Evolutionary conservation across 768 basidiomycete species (phyloP).

Genomic region (Boletus reticulatus): DNA sequence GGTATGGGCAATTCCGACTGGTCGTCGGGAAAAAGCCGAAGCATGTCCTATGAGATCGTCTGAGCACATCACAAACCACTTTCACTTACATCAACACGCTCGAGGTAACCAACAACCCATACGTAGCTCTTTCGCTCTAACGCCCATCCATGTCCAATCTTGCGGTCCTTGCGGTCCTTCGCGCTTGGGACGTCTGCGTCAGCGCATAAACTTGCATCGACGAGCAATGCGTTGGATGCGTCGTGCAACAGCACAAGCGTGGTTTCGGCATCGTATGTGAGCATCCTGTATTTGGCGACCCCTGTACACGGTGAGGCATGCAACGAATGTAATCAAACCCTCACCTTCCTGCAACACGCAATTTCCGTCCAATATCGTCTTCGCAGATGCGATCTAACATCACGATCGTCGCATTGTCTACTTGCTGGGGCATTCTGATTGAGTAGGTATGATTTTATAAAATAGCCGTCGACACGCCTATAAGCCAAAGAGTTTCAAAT

Average conservation of each 20-base stretch:
- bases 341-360: constrained; percentile 61
- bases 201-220: constrained; percentile 56
- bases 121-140: constrained; percentile 50
- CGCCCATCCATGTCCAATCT: constrained; percentile 41
- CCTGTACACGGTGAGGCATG: constrained; percentile 13
- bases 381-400: constrained; percentile 41
- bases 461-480: not conserved
- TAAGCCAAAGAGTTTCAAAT: constrained; percentile 1
- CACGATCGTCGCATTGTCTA: constrained; percentile 46
- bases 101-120: constrained; percentile 59
- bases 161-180: constrained; percentile 6
- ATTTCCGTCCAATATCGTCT: constrained; percentile 45
- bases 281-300: constrained; percentile 41
- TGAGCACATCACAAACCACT: constrained; percentile 1
- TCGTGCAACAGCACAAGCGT: constrained; percentile 50
- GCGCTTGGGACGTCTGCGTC: constrained; percentile 27
- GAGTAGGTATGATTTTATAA: not conserved
- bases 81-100: constrained; percentile 42
- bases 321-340: constrained; percentile 21
- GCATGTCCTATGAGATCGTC: constrained; percentile 16
- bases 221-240: constrained; percentile 47
- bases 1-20: constrained; percentile 43
- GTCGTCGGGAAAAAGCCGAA: constrained; percentile 7
- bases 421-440: constrained; percentile 45
- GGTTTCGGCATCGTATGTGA: constrained; percentile 51